phyloP scores from a whole-genome alignment of 1,284 basidiomycete species.

The Tylopilus orsonianus region DNA sequence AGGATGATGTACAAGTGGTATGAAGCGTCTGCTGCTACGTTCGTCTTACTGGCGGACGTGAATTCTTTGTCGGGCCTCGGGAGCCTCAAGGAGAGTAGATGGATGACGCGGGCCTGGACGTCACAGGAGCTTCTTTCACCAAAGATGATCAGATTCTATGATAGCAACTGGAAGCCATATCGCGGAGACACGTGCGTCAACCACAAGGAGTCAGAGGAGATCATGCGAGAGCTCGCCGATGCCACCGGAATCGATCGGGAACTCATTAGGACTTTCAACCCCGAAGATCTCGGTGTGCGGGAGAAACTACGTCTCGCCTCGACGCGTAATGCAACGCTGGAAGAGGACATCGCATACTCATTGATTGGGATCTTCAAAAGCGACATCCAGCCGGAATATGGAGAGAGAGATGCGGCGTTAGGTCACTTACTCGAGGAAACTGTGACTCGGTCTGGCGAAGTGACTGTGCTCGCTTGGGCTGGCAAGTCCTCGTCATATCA shows the following conservation, averaged over 20 bases:
- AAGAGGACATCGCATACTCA: slow-evolving; percentile 19
- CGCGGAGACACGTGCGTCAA: slow-evolving; percentile 6
- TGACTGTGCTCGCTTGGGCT: background rate
- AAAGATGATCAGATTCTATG: slow-evolving; percentile 9
- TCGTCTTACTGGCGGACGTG: background rate
- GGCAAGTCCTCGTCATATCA: background rate
- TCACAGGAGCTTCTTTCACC: slow-evolving; percentile 19
- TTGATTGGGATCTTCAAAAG: slow-evolving; percentile 20
- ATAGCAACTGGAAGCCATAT: no score
- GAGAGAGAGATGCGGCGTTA: background rate
- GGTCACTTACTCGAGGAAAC: background rate
- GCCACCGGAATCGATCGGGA: slow-evolving; percentile 2
- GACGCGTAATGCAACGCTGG: slow-evolving; percentile 3
- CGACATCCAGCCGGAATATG: slow-evolving; percentile 12
- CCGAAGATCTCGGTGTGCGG: slow-evolving; percentile 7
- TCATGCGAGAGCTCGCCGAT: slow-evolving; percentile 17
- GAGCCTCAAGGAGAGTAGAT: slow-evolving; percentile 4
- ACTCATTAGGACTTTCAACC: slow-evolving; percentile 12
- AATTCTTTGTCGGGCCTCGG: background rate
- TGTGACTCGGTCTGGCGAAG: no score
- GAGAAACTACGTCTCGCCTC: slow-evolving; percentile 16
- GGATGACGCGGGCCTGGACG: no score
- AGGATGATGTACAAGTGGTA: slow-evolving; percentile 1
- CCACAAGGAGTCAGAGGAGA: no score
- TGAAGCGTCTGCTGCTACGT: no score